A percentile compares a stretch with the other conserved stretches of the same genome.
Evolutionary conservation across 257 asterid species (phyloP).

Genomic region (Solanum pimpinellifolium): DNA sequence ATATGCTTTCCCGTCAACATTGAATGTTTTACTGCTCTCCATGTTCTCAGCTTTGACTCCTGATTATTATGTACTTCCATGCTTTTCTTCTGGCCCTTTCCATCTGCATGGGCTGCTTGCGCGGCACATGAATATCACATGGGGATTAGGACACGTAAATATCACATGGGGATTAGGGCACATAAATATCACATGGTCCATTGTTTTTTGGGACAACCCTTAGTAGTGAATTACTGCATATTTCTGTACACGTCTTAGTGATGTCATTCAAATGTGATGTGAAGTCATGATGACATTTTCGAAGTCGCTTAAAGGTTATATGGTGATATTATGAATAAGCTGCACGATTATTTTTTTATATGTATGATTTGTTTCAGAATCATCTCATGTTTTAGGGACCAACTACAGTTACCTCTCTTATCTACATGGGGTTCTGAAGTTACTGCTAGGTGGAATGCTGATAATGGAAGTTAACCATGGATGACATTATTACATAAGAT

Average conservation of each 20-base stretch:
- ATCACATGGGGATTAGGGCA: background rate
- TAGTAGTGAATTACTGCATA: background rate
- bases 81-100: background rate
- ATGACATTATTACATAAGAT: background rate
- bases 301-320: background rate
- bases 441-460: background rate
- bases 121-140: background rate
- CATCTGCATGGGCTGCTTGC: background rate
- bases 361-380: background rate
- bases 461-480: background rate
- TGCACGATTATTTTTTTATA: no score
- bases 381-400: background rate
- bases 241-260: background rate
- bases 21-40: background rate
- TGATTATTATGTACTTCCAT: background rate
- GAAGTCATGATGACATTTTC: background rate
- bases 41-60: background rate
- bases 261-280: background rate
- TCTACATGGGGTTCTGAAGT: background rate
- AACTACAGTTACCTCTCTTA: background rate
- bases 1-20: conserved; percentile 19
- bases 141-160: background rate
- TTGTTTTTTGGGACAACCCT: background rate
- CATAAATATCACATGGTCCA: background rate
- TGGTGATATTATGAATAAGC: background rate